Evolutionary conservation across 768 basidiomycete genomes (phyloP).

Genomic region (Neoboletus brunneissimus): DNA sequence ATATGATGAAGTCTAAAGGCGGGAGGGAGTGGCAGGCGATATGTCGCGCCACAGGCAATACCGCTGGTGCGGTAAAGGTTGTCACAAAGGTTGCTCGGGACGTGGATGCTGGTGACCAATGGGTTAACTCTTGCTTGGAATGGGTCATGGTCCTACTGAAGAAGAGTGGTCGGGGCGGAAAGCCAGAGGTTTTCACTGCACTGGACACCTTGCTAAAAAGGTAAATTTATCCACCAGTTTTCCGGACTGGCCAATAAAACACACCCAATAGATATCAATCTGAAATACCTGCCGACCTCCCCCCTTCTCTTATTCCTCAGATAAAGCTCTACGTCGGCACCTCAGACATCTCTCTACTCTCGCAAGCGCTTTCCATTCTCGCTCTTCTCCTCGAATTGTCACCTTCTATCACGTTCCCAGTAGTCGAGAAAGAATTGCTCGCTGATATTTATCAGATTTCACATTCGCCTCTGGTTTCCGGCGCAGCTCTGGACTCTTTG

Average conservation of each 20-base stretch:
- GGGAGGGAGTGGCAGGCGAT: constrained; percentile 81
- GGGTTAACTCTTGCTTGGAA: constrained; percentile 78
- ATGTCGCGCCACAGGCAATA: constrained; percentile 66
- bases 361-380: constrained; percentile 64
- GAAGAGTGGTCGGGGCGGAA: constrained; percentile 76
- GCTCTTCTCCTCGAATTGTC: constrained; percentile 67
- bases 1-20: constrained; percentile 59
- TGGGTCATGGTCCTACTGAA: constrained; percentile 73
- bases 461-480: constrained; percentile 75
- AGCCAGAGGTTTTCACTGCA: constrained; percentile 75
- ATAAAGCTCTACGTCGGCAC: constrained; percentile 74
- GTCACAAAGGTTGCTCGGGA: constrained; percentile 81
- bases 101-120: constrained; percentile 65
- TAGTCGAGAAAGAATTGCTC: constrained; percentile 70
- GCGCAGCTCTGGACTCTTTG: constrained; percentile 75
- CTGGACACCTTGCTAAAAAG: constrained; percentile 69
- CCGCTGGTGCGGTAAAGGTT: constrained; percentile 74
- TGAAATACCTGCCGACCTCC: constrained; percentile 55
- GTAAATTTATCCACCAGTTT: constrained; percentile 33
- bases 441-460: constrained; percentile 65
- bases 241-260: neutral
- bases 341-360: constrained; percentile 73
- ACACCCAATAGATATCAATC: constrained; percentile 39
- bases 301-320: constrained; percentile 63
- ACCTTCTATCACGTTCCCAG: constrained; percentile 67